Evolutionary conservation across 257 asterid species (phyloP).

Genomic region (Cruciata laevipes): DNA sequence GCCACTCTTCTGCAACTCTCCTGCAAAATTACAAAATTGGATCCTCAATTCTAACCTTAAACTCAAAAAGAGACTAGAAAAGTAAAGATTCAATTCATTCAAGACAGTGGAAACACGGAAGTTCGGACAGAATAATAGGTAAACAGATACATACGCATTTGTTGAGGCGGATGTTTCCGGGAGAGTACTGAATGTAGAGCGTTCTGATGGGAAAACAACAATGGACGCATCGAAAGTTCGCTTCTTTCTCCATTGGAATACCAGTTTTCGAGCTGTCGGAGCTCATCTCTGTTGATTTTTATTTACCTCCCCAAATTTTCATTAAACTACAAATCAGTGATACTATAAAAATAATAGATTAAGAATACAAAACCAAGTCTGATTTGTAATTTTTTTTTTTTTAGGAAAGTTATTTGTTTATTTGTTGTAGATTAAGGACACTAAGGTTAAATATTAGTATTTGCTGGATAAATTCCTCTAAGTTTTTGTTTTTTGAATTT

Average conservation of each 20-base stretch:
- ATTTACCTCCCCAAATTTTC: not conserved
- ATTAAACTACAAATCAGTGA: not conserved
- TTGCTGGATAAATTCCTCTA: too few species aligned
- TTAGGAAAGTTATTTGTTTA: too few species aligned
- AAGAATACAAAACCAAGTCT: not conserved
- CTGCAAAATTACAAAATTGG: conserved; percentile 22
- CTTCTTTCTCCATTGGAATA: not conserved
- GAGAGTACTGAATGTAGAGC: conserved; percentile 10
- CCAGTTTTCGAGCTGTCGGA: not conserved
- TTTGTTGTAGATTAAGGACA: too few species aligned
- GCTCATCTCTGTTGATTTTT: not conserved
- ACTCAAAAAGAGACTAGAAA: not conserved
- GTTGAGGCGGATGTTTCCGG: conserved; percentile 27
- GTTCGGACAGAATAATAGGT: not conserved
- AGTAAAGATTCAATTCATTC: not conserved
- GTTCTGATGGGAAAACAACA: conserved; percentile 9
- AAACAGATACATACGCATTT: conserved; percentile 46
- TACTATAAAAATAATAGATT: too few species aligned
- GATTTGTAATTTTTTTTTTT: not conserved
- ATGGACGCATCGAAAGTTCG: not conserved
- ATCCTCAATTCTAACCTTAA: not conserved
- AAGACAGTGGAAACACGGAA: not conserved
- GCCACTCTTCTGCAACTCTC: conserved; percentile 64
- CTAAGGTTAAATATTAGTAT: too few species aligned
- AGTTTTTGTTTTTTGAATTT: too few species aligned